phyloP scores from a whole-genome alignment of 108 stramenopile genomes.

The Fragilariopsis cylindrus region DNA sequence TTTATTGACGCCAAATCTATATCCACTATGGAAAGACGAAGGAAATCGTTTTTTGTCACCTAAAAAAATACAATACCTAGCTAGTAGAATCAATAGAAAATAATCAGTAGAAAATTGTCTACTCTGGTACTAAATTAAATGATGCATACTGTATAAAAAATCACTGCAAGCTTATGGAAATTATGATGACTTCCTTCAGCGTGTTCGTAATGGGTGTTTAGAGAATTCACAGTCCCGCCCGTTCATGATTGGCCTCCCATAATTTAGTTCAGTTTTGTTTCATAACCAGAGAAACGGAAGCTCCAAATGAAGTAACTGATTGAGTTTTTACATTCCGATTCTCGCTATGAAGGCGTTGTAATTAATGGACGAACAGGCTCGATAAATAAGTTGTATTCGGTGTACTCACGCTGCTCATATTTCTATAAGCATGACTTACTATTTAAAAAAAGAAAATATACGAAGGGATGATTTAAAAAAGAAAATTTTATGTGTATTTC shows the following conservation, averaged over 20 bases:
- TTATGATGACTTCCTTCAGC: too few species aligned
- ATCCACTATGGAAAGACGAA: constrained; percentile 11
- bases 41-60: background rate
- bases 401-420: background rate
- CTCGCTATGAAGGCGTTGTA: too few species aligned
- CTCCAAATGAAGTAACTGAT: background rate
- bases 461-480: background rate
- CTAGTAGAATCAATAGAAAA: too few species aligned
- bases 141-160: too few species aligned
- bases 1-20: constrained; percentile 17
- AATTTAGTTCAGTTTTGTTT: too few species aligned
- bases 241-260: too few species aligned
- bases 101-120: too few species aligned
- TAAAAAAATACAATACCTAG: background rate
- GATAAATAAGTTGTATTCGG: background rate
- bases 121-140: too few species aligned
- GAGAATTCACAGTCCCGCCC: too few species aligned
- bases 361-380: background rate
- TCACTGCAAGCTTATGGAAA: too few species aligned
- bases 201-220: too few species aligned
- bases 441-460: background rate
- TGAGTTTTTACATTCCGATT: too few species aligned
- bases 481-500: background rate
- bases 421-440: background rate
- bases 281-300: background rate